Conservation (phyloP, 805 yeast genomes). For the Spathaspora hagerdaliae region DNA sequence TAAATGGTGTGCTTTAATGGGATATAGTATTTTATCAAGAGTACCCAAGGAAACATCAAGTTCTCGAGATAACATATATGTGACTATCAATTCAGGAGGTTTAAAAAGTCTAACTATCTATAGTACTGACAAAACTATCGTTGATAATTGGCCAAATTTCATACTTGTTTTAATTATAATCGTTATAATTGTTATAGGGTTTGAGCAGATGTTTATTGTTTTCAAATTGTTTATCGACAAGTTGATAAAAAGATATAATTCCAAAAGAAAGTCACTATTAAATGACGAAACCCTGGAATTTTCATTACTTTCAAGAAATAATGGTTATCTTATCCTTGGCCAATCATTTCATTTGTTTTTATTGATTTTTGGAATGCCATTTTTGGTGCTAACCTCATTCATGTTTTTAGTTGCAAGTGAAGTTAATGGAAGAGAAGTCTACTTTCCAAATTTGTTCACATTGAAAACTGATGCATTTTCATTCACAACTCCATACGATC, state of each 20-base stretch:
- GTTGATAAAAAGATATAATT: constrained; percentile 2
- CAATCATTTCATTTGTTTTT: constrained; percentile 26
- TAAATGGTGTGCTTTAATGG: constrained; percentile 56
- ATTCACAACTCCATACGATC: constrained; percentile 20
- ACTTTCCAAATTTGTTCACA: constrained; percentile 9
- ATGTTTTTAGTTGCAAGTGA: constrained; percentile 22
- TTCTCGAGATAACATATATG: constrained; percentile 32
- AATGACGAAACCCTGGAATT: constrained; percentile 4
- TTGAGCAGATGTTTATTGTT: constrained; percentile 18
- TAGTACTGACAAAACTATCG: constrained; percentile 17
- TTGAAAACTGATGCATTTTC: constrained; percentile 21
- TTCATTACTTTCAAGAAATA: constrained; percentile 12
- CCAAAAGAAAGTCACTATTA: constrained; percentile 3
- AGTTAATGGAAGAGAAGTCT: constrained; percentile 9
- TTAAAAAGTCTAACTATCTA: constrained; percentile 34
- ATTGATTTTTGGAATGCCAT: constrained; percentile 38
- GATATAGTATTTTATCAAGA: constrained; percentile 9
- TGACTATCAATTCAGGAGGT: constrained; percentile 39
- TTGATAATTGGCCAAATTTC: constrained; percentile 41
- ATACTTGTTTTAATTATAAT: constrained; percentile 30
- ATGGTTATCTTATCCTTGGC: constrained; percentile 28
- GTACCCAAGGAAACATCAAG: background rate
- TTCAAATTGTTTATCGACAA: constrained; percentile 11
- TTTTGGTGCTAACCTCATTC: constrained; percentile 36
- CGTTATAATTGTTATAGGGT: constrained; percentile 19